Conservation (phyloP, 2,329 filamentous ascomycete genomes). For the Cordyceps farinosa region DNA sequence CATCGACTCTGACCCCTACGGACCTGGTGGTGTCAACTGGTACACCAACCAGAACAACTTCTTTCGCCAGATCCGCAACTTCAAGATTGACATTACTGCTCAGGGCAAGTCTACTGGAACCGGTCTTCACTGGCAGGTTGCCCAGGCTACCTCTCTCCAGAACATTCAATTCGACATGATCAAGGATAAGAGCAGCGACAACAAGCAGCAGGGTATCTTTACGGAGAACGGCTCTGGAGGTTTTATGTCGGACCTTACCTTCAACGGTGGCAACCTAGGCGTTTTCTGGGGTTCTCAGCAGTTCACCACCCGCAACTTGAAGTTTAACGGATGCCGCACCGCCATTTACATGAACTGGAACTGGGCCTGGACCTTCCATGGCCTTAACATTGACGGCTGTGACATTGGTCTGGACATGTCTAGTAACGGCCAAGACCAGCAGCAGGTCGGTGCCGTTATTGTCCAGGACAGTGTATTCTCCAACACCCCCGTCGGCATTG, state of each 20-base stretch:
- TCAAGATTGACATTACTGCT: constrained; percentile 70
- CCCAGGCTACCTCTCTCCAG: constrained; percentile 76
- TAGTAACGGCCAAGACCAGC: constrained; percentile 53
- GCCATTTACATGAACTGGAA: constrained; percentile 91
- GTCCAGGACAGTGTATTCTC: constrained; percentile 76
- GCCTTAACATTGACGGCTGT: constrained; percentile 69
- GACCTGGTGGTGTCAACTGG: constrained; percentile 64
- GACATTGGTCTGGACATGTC: constrained; percentile 77
- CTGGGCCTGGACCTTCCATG: constrained; percentile 82
- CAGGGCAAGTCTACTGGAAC: constrained; percentile 60
- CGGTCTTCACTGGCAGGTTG: constrained; percentile 81
- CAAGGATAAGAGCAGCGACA: constrained; percentile 58
- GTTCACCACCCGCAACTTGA: constrained; percentile 79
- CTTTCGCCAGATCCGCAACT: constrained; percentile 78
- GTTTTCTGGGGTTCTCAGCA: constrained; percentile 83
- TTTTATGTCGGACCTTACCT: constrained; percentile 77
- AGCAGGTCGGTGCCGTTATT: constrained; percentile 82
- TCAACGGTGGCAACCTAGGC: constrained; percentile 77
- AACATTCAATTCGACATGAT: constrained; percentile 81
- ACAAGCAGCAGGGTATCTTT: constrained; percentile 73
- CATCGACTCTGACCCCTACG: constrained; percentile 85
- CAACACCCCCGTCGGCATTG: constrained; percentile 67
- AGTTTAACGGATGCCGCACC: constrained; percentile 77
- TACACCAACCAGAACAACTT: constrained; percentile 82
- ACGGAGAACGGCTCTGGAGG: constrained; percentile 84